phyloP scores from a whole-genome alignment of 2,329 filamentous ascomycete species.

The Aspergillus chevalieri region DNA sequence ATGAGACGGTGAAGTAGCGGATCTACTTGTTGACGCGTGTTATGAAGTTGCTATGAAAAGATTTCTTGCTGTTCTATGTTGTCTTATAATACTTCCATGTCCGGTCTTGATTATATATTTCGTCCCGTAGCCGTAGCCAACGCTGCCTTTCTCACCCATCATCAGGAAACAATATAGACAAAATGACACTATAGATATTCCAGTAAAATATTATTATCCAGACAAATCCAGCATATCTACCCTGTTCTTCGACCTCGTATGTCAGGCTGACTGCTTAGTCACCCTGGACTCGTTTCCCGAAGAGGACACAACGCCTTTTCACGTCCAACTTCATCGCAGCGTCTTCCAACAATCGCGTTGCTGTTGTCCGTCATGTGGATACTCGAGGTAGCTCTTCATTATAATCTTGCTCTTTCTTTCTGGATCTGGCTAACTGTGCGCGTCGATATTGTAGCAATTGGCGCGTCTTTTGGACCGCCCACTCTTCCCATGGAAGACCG shows the following conservation, averaged over 20 bases:
- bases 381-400: slow-evolving; percentile 23
- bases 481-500: slow-evolving; percentile 92
- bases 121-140: too few relatives aligned
- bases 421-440: slow-evolving; percentile 6
- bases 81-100: slow-evolving; percentile 11
- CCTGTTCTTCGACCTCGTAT: too few relatives aligned
- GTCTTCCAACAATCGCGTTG: slow-evolving; percentile 11
- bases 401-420: slow-evolving; percentile 1
- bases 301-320: background rate
- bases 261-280: background rate
- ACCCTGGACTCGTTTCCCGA: background rate
- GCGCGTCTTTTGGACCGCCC: slow-evolving; percentile 84
- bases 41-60: slow-evolving; percentile 28
- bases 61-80: slow-evolving; percentile 18
- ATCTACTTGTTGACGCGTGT: slow-evolving; percentile 24
- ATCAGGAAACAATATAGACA: too few relatives aligned
- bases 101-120: background rate
- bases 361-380: slow-evolving; percentile 26
- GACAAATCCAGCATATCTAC: background rate
- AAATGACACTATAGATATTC: background rate
- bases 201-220: background rate
- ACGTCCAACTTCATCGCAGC: slow-evolving; percentile 7
- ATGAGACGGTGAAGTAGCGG: slow-evolving; percentile 22
- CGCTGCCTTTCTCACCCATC: background rate
- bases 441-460: slow-evolving; percentile 49